These are phyloP conservation scores for Oxytropis ochrocephala DNA, from an alignment of 306 rosid genomes.

Conservation along the genomic window DNA sequence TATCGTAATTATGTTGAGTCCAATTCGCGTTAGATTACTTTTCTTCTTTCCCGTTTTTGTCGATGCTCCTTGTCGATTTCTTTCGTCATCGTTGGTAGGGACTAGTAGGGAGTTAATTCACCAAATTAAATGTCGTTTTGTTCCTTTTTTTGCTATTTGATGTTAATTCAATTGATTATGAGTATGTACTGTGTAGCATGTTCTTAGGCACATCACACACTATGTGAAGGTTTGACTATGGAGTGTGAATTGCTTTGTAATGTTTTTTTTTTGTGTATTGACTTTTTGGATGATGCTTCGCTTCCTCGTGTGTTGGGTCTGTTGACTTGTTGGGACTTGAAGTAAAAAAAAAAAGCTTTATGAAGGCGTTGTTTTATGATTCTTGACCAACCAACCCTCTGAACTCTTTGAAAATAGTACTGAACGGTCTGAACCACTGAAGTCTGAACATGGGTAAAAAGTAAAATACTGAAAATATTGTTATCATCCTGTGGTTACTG, in stretches of 20 bases:
- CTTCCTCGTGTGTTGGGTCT: neutral
- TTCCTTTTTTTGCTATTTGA: neutral
- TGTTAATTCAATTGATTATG: neutral
- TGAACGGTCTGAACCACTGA: neutral
- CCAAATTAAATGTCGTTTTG: neutral
- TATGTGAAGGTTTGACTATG: conserved; percentile 14
- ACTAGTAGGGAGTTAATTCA: neutral
- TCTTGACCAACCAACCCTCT: neutral
- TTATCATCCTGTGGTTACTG: neutral
- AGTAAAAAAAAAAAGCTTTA: neutral
- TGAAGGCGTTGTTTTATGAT: neutral
- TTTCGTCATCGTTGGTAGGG: conserved; percentile 1
- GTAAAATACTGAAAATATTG: neutral
- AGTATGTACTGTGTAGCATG: neutral
- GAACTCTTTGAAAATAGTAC: neutral
- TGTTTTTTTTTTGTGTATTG: neutral
- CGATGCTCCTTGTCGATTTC: conserved; percentile 7
- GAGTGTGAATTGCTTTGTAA: conserved; percentile 13
- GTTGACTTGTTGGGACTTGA: neutral
- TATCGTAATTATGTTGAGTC: neutral
- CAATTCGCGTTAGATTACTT: conserved; percentile 17
- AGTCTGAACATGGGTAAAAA: neutral
- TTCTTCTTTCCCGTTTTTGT: neutral
- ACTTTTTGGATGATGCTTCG: neutral
- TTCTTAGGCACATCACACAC: neutral